Base-by-base conservation (phyloP, 805 yeast species). In the Dipodascopsis tothii region DNA sequence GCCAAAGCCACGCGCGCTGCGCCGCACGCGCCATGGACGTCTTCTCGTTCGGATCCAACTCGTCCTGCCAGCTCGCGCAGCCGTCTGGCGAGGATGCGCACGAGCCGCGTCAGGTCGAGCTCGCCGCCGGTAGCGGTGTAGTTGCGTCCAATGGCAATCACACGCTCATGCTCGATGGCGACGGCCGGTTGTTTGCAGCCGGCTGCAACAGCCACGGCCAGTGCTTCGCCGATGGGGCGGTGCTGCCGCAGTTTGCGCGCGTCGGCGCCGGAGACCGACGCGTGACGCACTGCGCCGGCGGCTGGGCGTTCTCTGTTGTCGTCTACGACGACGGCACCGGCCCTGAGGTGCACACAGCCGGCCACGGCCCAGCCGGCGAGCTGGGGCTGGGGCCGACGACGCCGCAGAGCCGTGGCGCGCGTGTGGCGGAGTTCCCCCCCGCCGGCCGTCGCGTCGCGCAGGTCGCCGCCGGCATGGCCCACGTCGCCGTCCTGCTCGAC, bases 301-400 rank as follows among this genome's bases (percentile, higher is more conserved):
- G 96, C 0, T 90, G 94, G 94, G 90, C 80, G 48, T 84, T 68
- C 55, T 70, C 82, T 0, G 62, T 82, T 0, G 60, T 82, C 3
- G 70, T 80, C 0, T 65, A 69, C 35, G 43, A 33, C 0, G 21
- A 11, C 18, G 19, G 37, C 21, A 18, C 35, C n/a, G 20, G 18
- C 3, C 9, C 35, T 9, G 19, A 2, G 18, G 32, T 86, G 0
- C 77, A 62, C 55, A 63, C 69, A 0, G 65, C 77, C 49, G 96
- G 96, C 0, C 28, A 47, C 3, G 95, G 95, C 0, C 60, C 64
- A 0, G 76, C 76, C 45, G 95, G 95, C 0, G 95, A 85, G 57
- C 64, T 86, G 27, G 95, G 94, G 0, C 48, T 64, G 6, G 80
- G 75, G 0, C 46, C 50, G 1, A 5, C 16, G 16, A 21, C 21